Evolutionary conservation across 2,329 filamentous ascomycete genomes (phyloP), one percentile per base, ranked within the genome.

Genomic region (Trichophyton mentagrophytes): DNA sequence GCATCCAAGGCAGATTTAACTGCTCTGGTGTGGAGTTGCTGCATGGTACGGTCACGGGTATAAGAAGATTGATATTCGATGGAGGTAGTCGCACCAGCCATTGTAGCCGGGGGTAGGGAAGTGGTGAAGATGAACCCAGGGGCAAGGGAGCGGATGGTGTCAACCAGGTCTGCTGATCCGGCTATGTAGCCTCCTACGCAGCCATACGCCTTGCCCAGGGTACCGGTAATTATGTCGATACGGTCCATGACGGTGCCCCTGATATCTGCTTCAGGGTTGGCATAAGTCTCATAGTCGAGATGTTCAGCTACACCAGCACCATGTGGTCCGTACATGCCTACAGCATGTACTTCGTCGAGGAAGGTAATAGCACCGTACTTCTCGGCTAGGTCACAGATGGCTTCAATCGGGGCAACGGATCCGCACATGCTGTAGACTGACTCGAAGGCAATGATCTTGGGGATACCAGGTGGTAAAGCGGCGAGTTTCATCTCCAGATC

Each of bases 361-460:
- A 99, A 99, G 68, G 93, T 99, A 65, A 99, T 85, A 44, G 93
- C 93, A 62, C 93, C 93, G 72, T 99, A 99, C 79, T 96, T 96
- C 65, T 97, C 91, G 8, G 93, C 92, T 60, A 99, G 79, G 72
- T 99, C 90, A 73, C 92, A 97, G 64, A 99, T 97, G 71, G 87
- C 87, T 76, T 91, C 89, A 67, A 99, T 99, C 0, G 93, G 93
- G 0, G 90, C 93, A 71, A 99, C 89, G 15, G 90, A 96, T 64
- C 93, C 93, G 72, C 93, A 99, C 93, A 99, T 99, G 79, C 90
- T 96, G 78, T 99, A 99, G 2, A 99, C 93, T 33, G 90, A 96
- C 77, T 99, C 93, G 66, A 97, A 99, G 1, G 93, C 93, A 66
- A 99, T 99, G 66, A 99, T 96, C 80, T 99, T 99, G 61, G 93